A percentile compares a stretch with the other conserved stretches of the same genome.
These are phyloP conservation scores for Collybia mongolica DNA, from an alignment of 768 basidiomycete species.

Conservation along the genomic window DNA sequence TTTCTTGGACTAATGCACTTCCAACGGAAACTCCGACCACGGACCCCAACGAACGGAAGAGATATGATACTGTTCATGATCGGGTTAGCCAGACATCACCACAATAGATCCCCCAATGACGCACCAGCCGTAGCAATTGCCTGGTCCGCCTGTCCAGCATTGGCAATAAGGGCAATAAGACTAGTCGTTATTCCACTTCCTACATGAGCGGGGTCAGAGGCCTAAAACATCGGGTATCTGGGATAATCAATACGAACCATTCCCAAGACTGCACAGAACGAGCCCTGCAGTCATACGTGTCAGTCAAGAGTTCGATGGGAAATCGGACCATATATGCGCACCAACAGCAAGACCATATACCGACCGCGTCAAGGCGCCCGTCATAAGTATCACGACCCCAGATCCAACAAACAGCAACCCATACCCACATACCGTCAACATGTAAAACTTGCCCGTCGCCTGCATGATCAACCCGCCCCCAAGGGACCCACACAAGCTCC, in stretches of 20 bases:
- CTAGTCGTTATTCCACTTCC: slow-evolving; percentile 55
- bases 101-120: no score
- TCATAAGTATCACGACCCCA: slow-evolving; percentile 32
- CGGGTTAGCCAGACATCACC: background rate
- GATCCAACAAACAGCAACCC: slow-evolving; percentile 36
- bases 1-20: slow-evolving; percentile 53
- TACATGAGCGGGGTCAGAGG: slow-evolving; percentile 15
- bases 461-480: slow-evolving; percentile 54
- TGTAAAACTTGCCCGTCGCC: slow-evolving; percentile 55
- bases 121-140: slow-evolving; percentile 64
- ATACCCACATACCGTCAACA: slow-evolving; percentile 45
- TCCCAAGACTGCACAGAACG: slow-evolving; percentile 34
- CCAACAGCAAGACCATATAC: slow-evolving; percentile 38
- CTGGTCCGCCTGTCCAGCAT: slow-evolving; percentile 59
- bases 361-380: slow-evolving; percentile 37
- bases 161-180: slow-evolving; percentile 59
- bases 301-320: background rate
- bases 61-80: slow-evolving; percentile 49
- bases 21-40: slow-evolving; percentile 57
- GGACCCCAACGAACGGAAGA: slow-evolving; percentile 63
- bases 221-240: background rate
- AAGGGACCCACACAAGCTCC: slow-evolving; percentile 48
- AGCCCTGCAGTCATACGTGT: slow-evolving; percentile 25
- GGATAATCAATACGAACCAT: slow-evolving; percentile 28
- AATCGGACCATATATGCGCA: slow-evolving; percentile 19